A percentile compares a stretch with the other conserved stretches of the same genome.
Conservation (phyloP, 768 basidiomycete genomes). For the Collybia sordida region DNA sequence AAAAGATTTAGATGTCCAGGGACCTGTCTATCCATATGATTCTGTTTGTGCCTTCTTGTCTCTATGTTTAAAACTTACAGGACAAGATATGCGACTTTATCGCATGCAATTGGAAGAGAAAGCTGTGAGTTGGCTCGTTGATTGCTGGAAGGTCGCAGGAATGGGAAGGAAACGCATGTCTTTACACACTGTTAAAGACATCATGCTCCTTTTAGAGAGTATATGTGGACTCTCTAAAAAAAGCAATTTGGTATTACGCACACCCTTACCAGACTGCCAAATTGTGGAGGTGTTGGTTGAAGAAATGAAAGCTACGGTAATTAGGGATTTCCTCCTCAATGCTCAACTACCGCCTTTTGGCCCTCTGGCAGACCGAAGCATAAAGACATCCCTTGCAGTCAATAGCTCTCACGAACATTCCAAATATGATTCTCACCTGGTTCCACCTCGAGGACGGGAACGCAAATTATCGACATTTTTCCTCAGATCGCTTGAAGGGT, state of each 20-base stretch:
- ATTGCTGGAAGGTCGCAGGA: constrained; percentile 56
- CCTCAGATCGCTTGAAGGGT: constrained; percentile 56
- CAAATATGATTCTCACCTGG: constrained; percentile 25
- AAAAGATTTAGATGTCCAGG: constrained; percentile 88
- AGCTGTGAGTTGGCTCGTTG: constrained; percentile 77
- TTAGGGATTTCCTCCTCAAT: constrained; percentile 70
- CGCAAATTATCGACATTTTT: constrained; percentile 63
- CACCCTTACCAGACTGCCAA: constrained; percentile 67
- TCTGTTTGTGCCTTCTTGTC: constrained; percentile 85
- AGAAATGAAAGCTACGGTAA: constrained; percentile 52
- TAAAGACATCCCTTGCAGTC: constrained; percentile 1
- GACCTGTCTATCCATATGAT: constrained; percentile 84
- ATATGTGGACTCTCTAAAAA: constrained; percentile 57
- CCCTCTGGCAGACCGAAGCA: not conserved
- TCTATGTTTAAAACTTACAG: constrained; percentile 66
- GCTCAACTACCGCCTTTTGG: constrained; percentile 55
- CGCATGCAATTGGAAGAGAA: constrained; percentile 87
- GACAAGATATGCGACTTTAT: constrained; percentile 80
- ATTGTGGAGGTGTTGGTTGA: constrained; percentile 63
- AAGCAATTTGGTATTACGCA: constrained; percentile 43
- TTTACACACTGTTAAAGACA: constrained; percentile 55
- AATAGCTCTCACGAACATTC: constrained; percentile 9
- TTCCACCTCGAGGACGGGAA: constrained; percentile 57
- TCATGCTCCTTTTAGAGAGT: constrained; percentile 60
- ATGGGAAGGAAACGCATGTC: constrained; percentile 45